Conservation (phyloP, 257 asterid species). For the Leonotis leonurus region DNA sequence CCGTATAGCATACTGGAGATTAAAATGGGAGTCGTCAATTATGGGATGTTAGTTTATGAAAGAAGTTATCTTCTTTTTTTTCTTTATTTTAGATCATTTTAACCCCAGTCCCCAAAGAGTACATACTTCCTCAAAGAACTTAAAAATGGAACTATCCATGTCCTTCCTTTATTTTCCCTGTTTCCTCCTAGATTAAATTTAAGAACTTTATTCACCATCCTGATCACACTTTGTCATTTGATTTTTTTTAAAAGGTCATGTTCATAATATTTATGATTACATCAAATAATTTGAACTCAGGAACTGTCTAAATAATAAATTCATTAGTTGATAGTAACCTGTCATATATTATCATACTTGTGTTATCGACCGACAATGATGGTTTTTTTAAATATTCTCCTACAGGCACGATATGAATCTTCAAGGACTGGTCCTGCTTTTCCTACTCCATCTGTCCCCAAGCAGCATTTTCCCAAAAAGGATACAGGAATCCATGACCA, state of each 20-base stretch:
- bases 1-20: conserved; percentile 4
- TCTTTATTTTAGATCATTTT: neutral
- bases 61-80: too few relatives aligned
- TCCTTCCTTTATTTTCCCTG: neutral
- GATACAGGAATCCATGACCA: conserved; percentile 40
- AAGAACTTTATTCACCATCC: neutral
- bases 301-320: neutral
- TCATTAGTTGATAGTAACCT: conserved; percentile 6
- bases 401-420: conserved; percentile 56
- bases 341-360: neutral
- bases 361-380: conserved; percentile 2
- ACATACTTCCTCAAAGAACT: neutral
- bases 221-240: neutral
- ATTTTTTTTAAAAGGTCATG: neutral
- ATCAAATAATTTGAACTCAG: too few relatives aligned
- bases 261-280: neutral
- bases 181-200: neutral
- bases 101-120: neutral
- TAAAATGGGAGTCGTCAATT: neutral
- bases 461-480: conserved; percentile 51
- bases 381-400: neutral
- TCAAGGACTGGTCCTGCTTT: conserved; percentile 31
- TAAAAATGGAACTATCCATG: neutral
- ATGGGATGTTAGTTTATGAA: too few relatives aligned
- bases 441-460: conserved; percentile 46